A percentile compares a stretch with the other conserved stretches of the same genome.
These are phyloP conservation scores for Aspergillus cejpii DNA, from an alignment of 2,329 filamentous ascomycete species.

Conservation along the genomic window DNA sequence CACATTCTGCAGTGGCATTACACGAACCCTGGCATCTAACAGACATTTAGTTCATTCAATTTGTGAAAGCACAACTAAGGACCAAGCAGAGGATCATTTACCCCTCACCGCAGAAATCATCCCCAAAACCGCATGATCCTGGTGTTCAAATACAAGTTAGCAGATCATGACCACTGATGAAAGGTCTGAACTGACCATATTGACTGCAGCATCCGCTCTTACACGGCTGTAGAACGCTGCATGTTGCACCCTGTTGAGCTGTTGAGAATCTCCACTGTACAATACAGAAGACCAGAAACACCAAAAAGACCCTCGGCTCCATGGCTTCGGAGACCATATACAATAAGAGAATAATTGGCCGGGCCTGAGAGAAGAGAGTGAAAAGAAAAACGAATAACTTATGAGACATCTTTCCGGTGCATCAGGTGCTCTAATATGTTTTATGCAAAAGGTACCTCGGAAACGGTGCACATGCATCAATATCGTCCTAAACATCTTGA, in stretches of 20 bases:
- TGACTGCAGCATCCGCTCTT: neutral
- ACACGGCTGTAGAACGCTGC: neutral
- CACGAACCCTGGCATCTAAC: neutral
- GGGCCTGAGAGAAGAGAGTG: neutral
- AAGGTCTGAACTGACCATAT: neutral
- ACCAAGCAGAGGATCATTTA: neutral
- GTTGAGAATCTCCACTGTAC: neutral
- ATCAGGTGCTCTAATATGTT: neutral
- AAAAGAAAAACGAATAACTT: neutral
- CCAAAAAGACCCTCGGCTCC: neutral
- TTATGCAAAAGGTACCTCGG: neutral
- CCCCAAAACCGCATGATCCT: neutral
- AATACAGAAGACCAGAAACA: neutral
- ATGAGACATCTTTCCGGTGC: neutral
- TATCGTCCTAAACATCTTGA: neutral
- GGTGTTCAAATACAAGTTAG: neutral
- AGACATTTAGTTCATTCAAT: neutral
- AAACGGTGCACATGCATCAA: neutral
- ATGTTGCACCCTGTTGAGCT: neutral
- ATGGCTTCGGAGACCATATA: neutral
- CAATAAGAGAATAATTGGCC: neutral
- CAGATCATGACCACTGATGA: neutral
- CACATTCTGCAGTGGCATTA: neutral
- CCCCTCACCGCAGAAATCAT: neutral
- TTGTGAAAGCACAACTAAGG: neutral